These are phyloP conservation scores for Phytophthora chlamydospora DNA, from an alignment of 352 stramenopile genomes.

Conservation along the genomic window DNA sequence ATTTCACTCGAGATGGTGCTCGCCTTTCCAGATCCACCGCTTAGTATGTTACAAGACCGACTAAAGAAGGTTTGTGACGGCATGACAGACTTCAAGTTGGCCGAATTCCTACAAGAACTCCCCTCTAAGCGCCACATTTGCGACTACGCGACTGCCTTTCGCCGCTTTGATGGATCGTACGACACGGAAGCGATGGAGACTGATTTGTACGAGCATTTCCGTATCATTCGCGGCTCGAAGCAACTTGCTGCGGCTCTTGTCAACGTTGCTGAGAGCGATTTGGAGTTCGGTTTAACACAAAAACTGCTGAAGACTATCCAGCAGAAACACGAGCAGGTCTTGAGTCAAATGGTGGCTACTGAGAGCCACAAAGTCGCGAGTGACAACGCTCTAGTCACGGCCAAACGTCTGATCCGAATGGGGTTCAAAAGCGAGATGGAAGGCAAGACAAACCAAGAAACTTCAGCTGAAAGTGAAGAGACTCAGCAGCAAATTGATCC, in stretches of 20 bases:
- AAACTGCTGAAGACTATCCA: constrained; percentile 49
- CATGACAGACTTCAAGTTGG: constrained; percentile 88
- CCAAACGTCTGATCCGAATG: constrained; percentile 72
- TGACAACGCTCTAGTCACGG: constrained; percentile 46
- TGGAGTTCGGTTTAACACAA: constrained; percentile 64
- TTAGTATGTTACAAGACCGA: constrained; percentile 50
- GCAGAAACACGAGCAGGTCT: constrained; percentile 46
- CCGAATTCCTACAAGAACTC: constrained; percentile 89
- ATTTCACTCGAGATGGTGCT: constrained; percentile 52
- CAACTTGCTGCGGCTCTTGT: constrained; percentile 65
- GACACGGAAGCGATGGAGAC: constrained; percentile 53
- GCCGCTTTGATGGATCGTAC: constrained; percentile 56
- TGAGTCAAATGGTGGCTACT: constrained; percentile 47
- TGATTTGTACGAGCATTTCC: constrained; percentile 82
- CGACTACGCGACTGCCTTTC: constrained; percentile 68
- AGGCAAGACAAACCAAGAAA: constrained; percentile 16
- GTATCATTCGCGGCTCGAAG: constrained; percentile 64
- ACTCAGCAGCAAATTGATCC: constrained; percentile 38
- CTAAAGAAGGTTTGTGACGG: constrained; percentile 70
- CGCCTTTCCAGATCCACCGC: constrained; percentile 56
- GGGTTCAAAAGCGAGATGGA: constrained; percentile 46
- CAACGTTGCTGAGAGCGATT: constrained; percentile 60
- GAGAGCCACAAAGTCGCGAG: constrained; percentile 47
- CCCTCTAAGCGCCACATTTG: constrained; percentile 93
- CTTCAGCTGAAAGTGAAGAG: background rate